Conservation (phyloP, 768 basidiomycete genomes). For the Pulveroboletus sp. region DNA sequence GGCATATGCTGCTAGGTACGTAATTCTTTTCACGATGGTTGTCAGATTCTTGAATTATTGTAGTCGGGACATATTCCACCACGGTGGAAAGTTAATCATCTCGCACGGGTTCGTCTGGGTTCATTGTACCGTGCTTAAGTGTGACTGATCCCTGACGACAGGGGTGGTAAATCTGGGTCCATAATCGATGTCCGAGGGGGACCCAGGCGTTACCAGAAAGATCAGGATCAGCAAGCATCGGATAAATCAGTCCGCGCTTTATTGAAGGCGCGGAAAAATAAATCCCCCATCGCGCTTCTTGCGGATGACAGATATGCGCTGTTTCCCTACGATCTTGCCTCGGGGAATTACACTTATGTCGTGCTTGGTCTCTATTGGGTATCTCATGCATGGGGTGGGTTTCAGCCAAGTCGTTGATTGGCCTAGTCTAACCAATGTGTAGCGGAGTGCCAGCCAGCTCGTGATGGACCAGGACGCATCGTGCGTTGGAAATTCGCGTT, state of each 20-base stretch:
- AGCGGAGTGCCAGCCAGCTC: conserved; percentile 60
- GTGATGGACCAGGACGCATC: conserved; percentile 48
- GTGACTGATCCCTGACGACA: conserved; percentile 22
- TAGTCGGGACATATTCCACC: conserved; percentile 67
- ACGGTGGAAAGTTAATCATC: conserved; percentile 66
- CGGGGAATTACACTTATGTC: conserved; percentile 47
- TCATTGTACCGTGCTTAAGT: background rate
- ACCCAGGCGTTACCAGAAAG: conserved; percentile 37
- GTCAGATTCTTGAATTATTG: conserved; percentile 10
- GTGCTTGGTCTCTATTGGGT: conserved; percentile 64
- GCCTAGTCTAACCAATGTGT: conserved; percentile 12
- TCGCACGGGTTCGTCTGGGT: conserved; percentile 67
- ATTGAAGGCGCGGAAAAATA: conserved; percentile 49
- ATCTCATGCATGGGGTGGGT: conserved; percentile 49
- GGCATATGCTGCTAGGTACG: conserved; percentile 62
- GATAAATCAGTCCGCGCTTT: conserved; percentile 72
- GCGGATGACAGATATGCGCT: conserved; percentile 69
- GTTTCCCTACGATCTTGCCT: conserved; percentile 67
- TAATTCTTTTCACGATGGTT: conserved; percentile 1
- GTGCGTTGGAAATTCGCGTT: conserved; percentile 81
- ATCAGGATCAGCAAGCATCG: conserved; percentile 62
- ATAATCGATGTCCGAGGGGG: conserved; percentile 41
- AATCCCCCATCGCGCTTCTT: conserved; percentile 62
- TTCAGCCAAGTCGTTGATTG: background rate
- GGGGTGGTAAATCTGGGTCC: conserved; percentile 69